phyloP scores from a whole-genome alignment of 208 protist genomes.

The Angomonas deanei region DNA sequence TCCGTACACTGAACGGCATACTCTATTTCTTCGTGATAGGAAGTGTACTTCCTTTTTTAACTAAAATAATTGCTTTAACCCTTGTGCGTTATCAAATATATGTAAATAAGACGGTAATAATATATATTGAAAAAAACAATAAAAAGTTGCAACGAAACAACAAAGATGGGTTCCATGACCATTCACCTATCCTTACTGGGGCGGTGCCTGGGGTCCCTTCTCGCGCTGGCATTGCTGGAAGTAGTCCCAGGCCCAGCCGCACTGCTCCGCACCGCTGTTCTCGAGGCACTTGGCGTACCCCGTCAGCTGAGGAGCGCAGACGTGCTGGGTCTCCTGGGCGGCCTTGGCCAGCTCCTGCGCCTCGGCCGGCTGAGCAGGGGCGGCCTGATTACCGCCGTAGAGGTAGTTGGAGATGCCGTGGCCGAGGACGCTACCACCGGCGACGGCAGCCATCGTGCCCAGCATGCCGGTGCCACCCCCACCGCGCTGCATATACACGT shows the following conservation, averaged over 20 bases:
- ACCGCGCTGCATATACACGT: conserved; percentile 66
- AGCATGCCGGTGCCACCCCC: conserved; percentile 51
- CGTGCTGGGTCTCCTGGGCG: conserved; percentile 49
- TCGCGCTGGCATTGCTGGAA: conserved; percentile 73
- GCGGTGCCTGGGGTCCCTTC: conserved; percentile 11
- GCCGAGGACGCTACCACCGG: conserved; percentile 73
- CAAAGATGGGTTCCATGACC: neutral
- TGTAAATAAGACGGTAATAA: conserved; percentile 7
- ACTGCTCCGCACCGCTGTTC: conserved; percentile 44
- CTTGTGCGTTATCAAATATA: no score
- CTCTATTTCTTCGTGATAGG: no score
- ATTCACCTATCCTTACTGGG: conserved; percentile 2
- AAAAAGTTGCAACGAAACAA: conserved; percentile 9
- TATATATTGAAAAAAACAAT: neutral
- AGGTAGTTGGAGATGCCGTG: conserved; percentile 89
- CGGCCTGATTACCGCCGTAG: conserved; percentile 59
- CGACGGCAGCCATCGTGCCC: conserved; percentile 79
- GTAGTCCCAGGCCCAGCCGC: conserved; percentile 87
- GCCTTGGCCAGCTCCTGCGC: conserved; percentile 72
- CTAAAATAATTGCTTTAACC: no score
- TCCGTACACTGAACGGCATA: no score
- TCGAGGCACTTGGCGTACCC: conserved; percentile 84
- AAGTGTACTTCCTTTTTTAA: no score
- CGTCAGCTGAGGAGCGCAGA: conserved; percentile 57
- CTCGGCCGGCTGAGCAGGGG: conserved; percentile 72